Conservation (phyloP, 495 filamentous ascomycete species). For the Aspergillus olivimuriae region DNA sequence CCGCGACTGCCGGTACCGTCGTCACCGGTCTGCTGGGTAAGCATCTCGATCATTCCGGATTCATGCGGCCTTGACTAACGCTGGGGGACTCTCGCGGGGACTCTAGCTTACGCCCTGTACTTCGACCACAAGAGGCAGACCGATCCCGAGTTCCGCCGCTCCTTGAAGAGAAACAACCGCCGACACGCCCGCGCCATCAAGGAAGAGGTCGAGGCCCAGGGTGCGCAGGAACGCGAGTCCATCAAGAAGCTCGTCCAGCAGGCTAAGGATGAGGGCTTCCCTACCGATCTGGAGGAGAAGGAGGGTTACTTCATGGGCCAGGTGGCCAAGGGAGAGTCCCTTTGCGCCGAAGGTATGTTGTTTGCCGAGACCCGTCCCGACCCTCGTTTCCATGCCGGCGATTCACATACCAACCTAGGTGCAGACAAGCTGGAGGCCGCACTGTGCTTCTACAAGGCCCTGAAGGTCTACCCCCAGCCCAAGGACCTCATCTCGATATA, state of each 20-base stretch:
- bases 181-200: slow-evolving; percentile 68
- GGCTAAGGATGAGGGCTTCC: slow-evolving; percentile 87
- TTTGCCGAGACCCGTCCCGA: not conserved
- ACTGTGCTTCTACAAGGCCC: slow-evolving; percentile 90
- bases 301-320: slow-evolving; percentile 92
- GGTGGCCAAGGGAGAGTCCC: slow-evolving; percentile 75
- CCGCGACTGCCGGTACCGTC: slow-evolving; percentile 65
- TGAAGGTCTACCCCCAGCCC: slow-evolving; percentile 96
- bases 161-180: slow-evolving; percentile 76
- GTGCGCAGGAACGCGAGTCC: slow-evolving; percentile 59
- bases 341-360: slow-evolving; percentile 62
- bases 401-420: slow-evolving; percentile 42
- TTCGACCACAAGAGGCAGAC: slow-evolving; percentile 91
- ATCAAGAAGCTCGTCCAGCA: slow-evolving; percentile 67
- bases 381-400: not conserved
- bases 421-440: slow-evolving; percentile 75
- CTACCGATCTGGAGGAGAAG: slow-evolving; percentile 82
- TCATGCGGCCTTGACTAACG: too few species aligned
- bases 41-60: too few species aligned
- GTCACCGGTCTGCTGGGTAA: slow-evolving; percentile 72
- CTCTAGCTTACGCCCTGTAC: slow-evolving; percentile 71
- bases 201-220: slow-evolving; percentile 64
- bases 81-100: too few species aligned
- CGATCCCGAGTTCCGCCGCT: slow-evolving; percentile 79
- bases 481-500: slow-evolving; percentile 91